Evolutionary conservation across 345 rosid species (phyloP), one percentile per base, ranked within the genome.

Genomic region (Atalantia buxifolia): DNA sequence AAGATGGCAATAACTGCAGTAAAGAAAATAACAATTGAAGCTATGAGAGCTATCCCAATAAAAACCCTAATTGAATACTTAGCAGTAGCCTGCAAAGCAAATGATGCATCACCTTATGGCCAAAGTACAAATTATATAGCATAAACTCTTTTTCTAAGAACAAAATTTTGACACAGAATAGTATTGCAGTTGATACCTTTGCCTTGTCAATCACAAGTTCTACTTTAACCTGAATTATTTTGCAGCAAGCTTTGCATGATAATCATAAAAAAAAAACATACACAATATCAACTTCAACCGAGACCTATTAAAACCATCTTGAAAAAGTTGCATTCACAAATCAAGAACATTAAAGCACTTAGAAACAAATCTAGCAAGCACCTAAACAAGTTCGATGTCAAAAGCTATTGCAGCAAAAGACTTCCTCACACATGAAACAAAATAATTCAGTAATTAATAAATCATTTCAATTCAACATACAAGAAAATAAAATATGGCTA

Each of bases 241-340:
- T 22, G 90, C 83, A 53, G 93, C 88, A 76, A 92, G 94, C 86
- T 92, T 96, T 24, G 93, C 66, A 0, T 90, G 93, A 81, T 90
- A 94, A 76, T 92, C 95, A 85, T 84, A n/a, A 91, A 0, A 92
- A 93, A 72, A 96, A 94, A 57, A 94, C 96, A 69, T 92, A 92
- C 53, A 96, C 93, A 76, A 92, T 92, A 87, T 94, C 98, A 59
- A 97, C 98, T 86, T 96, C 99, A 64, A 92, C 98, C 6, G 97
- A 91, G 66, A 96, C 99, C 98, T 96, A 86, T 85, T 79, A 77
- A 88, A 61, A 83, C 85, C 86, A 90, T 85, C 90, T 88, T 88
- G 84, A 86, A 84, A 86, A 78, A 80, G 76, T 80, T 72, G 86
- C 77, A 80, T 75, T 85, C 88, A 80, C 55, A 69, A 83, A 82